phyloP scores from a whole-genome alignment of 495 filamentous ascomycete genomes.

The Penicillium parvum region DNA sequence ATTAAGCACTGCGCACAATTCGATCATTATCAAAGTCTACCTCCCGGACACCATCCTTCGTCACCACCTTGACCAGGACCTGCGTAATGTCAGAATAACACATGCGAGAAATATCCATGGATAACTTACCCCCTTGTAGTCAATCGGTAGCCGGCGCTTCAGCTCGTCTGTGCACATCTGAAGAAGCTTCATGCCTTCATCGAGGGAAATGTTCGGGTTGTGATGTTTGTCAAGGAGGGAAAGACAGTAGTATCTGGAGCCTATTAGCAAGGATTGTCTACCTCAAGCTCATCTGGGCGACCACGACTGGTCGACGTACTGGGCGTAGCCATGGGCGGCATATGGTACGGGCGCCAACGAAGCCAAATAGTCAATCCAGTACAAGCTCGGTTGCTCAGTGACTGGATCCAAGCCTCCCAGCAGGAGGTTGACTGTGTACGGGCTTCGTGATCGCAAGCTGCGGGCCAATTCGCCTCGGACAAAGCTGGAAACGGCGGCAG shows the following conservation, averaged over 20 bases:
- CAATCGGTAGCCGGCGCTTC: conserved; percentile 90
- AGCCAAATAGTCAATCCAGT: conserved; percentile 97
- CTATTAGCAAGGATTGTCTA: conserved; percentile 17
- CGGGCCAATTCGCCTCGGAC: conserved; percentile 88
- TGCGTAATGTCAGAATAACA: conserved; percentile 22
- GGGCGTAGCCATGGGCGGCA: conserved; percentile 95
- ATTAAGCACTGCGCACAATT: conserved; percentile 63
- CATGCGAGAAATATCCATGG: neutral
- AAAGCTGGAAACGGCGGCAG: conserved; percentile 83
- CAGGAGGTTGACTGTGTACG: conserved; percentile 93
- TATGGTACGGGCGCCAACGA: conserved; percentile 84
- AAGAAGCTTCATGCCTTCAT: conserved; percentile 84
- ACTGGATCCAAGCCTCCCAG: conserved; percentile 89
- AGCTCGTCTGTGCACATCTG: conserved; percentile 94
- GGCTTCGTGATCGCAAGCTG: conserved; percentile 82
- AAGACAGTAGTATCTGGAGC: conserved; percentile 79
- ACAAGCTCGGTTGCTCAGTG: conserved; percentile 79
- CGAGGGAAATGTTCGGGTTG: conserved; percentile 83
- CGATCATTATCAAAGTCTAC: conserved; percentile 76
- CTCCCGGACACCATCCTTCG: conserved; percentile 82
- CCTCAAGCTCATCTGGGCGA: neutral
- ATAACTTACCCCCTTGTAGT: conserved; percentile 82
- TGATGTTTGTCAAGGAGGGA: conserved; percentile 98
- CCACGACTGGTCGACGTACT: too few relatives aligned
- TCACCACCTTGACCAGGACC: conserved; percentile 86